phyloP scores from a whole-genome alignment of 2,329 filamentous ascomycete genomes.

The Ascochyta rabiei region DNA sequence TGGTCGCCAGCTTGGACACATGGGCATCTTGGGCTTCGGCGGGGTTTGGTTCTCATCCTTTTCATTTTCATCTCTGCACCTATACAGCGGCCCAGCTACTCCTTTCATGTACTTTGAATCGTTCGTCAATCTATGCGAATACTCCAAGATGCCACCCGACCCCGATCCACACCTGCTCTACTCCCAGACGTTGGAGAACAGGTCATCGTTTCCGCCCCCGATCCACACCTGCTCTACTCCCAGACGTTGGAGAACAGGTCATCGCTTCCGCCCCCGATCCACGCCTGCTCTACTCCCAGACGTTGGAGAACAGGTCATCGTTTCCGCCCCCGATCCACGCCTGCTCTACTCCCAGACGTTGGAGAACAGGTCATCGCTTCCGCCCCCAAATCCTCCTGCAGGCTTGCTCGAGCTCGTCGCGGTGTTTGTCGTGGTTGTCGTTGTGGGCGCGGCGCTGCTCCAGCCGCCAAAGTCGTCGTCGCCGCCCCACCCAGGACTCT shows the following conservation, averaged over 20 bases:
- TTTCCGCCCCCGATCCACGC: not conserved
- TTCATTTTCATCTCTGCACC: constrained; percentile 1
- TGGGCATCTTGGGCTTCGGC: not conserved
- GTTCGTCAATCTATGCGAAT: constrained; percentile 16
- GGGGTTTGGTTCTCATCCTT: not conserved
- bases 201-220: constrained; percentile 70
- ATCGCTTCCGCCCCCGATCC: constrained; percentile 63
- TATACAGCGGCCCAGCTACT: not conserved
- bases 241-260: constrained; percentile 97
- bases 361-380: constrained; percentile 83
- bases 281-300: constrained; percentile 54
- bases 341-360: constrained; percentile 83
- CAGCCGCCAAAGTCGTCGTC: constrained; percentile 96
- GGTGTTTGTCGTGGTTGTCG: constrained; percentile 53
- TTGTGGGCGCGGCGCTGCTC: constrained; percentile 74
- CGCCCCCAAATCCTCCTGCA: constrained; percentile 60
- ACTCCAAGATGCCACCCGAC: not conserved
- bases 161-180: constrained; percentile 47
- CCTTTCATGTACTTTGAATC: not conserved
- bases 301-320: too few relatives aligned
- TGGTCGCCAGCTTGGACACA: too few relatives aligned
- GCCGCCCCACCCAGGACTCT: constrained; percentile 61
- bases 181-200: constrained; percentile 97
- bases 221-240: too few relatives aligned
- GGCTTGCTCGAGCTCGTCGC: constrained; percentile 50